Evolutionary conservation across 352 stramenopile species (phyloP).

Genomic region (Blastocystis sp.): DNA sequence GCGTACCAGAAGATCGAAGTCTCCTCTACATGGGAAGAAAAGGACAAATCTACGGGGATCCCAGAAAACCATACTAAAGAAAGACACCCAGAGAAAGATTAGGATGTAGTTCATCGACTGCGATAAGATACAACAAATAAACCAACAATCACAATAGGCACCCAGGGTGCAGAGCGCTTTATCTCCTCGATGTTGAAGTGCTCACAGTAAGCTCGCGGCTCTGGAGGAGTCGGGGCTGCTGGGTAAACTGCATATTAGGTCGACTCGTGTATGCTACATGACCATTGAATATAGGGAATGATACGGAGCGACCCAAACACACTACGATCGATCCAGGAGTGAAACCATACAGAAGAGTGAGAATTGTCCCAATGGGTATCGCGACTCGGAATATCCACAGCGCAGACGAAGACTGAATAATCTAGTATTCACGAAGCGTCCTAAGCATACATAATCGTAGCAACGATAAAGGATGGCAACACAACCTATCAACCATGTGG

Average conservation of each 20-base stretch:
- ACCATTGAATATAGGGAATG: background rate
- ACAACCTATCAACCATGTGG: background rate
- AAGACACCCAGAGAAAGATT: slow-evolving; percentile 47
- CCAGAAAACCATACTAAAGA: slow-evolving; percentile 46
- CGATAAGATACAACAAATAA: background rate
- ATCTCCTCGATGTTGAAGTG: slow-evolving; percentile 49
- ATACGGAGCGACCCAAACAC: background rate
- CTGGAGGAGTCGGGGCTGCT: background rate
- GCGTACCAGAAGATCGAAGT: background rate
- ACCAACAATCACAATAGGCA: background rate
- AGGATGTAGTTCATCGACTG: slow-evolving; percentile 39
- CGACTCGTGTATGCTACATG: background rate
- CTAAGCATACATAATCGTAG: background rate
- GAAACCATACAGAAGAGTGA: background rate
- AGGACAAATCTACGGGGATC: background rate
- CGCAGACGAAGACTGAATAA: background rate
- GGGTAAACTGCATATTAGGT: background rate
- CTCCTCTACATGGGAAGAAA: background rate
- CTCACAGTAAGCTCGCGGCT: background rate
- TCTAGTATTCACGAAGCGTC: background rate
- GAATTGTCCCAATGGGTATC: background rate
- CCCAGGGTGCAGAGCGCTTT: slow-evolving; percentile 25
- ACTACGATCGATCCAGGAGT: background rate
- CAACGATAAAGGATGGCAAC: background rate
- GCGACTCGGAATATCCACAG: slow-evolving; percentile 4